A percentile compares a stretch with the other conserved stretches of the same genome.
Conservation (phyloP, 805 yeast species). For the Grigorovia yakushimaensis region DNA sequence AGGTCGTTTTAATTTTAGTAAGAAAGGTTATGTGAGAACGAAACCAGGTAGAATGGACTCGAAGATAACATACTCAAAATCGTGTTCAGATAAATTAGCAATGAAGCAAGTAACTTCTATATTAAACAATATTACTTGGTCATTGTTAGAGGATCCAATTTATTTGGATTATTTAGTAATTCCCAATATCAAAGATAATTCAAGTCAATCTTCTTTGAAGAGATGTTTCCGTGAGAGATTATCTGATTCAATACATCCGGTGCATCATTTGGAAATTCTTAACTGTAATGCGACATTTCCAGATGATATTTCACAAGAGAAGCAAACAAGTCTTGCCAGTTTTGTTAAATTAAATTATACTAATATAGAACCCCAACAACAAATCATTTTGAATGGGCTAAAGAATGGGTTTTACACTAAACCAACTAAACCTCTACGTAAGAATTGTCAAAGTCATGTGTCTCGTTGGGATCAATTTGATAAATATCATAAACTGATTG, state of each 20-base stretch:
- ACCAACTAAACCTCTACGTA: conserved; percentile 32
- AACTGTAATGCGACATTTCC: conserved; percentile 7
- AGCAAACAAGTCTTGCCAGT: conserved; percentile 18
- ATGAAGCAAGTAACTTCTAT: conserved; percentile 51
- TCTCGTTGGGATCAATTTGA: conserved; percentile 5
- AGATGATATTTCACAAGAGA: conserved; percentile 10
- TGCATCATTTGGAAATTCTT: conserved; percentile 2
- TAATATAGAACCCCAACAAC: conserved; percentile 10
- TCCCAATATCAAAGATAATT: conserved; percentile 19
- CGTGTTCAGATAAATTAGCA: conserved; percentile 81
- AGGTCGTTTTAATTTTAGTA: conserved; percentile 53
- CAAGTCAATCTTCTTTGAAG: conserved; percentile 2
- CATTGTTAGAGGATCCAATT: conserved; percentile 23
- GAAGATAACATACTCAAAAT: conserved; percentile 58
- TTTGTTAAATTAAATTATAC: conserved; percentile 9
- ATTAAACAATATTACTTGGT: conserved; percentile 37
- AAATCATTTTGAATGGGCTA: conserved; percentile 45
- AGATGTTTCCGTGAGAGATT: conserved; percentile 12
- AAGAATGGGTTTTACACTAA: conserved; percentile 47
- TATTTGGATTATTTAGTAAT: conserved; percentile 42
- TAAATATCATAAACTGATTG: neutral
- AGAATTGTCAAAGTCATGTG: conserved; percentile 29
- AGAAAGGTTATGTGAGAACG: conserved; percentile 66
- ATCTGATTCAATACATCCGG: neutral
- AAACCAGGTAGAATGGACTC: conserved; percentile 91